These are phyloP conservation scores for Neobulgaria alba DNA, from an alignment of 2,329 filamentous ascomycete species.

Conservation along the genomic window DNA sequence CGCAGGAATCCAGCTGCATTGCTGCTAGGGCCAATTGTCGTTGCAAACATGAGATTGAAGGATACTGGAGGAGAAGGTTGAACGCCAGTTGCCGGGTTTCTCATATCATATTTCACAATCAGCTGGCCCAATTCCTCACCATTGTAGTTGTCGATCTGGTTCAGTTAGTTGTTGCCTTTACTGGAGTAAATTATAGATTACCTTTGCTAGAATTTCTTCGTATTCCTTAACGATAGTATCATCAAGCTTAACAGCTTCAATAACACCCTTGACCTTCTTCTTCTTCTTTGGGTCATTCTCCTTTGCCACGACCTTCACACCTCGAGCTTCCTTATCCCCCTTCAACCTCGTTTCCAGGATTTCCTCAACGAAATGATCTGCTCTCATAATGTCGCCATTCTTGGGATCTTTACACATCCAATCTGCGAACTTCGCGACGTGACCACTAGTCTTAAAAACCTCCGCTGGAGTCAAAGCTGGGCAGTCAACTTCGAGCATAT, in stretches of 20 bases:
- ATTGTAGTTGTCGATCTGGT: slow-evolving; percentile 82
- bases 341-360: slow-evolving; percentile 80
- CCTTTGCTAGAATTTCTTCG: slow-evolving; percentile 76
- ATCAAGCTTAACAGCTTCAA: slow-evolving; percentile 74
- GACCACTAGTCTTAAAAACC: slow-evolving; percentile 89
- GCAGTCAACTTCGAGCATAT: slow-evolving; percentile 72
- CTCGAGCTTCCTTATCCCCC: slow-evolving; percentile 87
- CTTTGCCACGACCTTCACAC: slow-evolving; percentile 69
- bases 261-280: slow-evolving; percentile 75
- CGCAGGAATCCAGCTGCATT: slow-evolving; percentile 79
- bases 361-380: slow-evolving; percentile 94
- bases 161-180: slow-evolving; percentile 10
- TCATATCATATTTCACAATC: slow-evolving; percentile 86
- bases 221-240: slow-evolving; percentile 84
- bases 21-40: slow-evolving; percentile 84
- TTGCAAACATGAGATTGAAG: slow-evolving; percentile 99
- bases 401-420: slow-evolving; percentile 99
- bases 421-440: slow-evolving; percentile 90
- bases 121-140: slow-evolving; percentile 78
- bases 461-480: slow-evolving; percentile 89
- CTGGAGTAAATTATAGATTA: slow-evolving; percentile 11
- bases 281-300: slow-evolving; percentile 64
- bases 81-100: slow-evolving; percentile 72
- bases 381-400: slow-evolving; percentile 91
- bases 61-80: slow-evolving; percentile 73